Conservation (phyloP, 495 filamentous ascomycete genomes). For the Clavariopsis aquatica region DNA sequence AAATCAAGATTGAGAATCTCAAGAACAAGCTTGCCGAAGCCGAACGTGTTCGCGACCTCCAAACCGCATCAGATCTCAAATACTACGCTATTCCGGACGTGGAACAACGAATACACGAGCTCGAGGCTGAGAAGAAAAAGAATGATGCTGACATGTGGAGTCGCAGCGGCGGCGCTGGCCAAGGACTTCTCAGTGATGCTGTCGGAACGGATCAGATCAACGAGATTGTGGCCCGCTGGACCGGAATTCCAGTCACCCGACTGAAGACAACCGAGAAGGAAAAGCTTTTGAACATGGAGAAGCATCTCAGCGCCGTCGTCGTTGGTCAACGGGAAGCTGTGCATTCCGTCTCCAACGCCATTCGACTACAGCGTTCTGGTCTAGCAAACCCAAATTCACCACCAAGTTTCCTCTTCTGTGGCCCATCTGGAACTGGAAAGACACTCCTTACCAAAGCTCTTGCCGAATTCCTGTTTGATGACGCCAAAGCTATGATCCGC, state of each 20-base stretch:
- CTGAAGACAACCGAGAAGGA: constrained; percentile 96
- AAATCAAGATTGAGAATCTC: constrained; percentile 86
- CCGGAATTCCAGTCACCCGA: constrained; percentile 91
- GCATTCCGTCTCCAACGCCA: constrained; percentile 88
- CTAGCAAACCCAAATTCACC: constrained; percentile 94
- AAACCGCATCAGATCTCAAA: constrained; percentile 83
- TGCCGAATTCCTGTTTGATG: constrained; percentile 97
- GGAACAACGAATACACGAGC: constrained; percentile 69
- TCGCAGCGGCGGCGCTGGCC: constrained; percentile 56
- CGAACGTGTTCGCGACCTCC: constrained; percentile 76
- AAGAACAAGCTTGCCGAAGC: constrained; percentile 91
- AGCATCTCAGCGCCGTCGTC: constrained; percentile 74
- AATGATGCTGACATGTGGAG: constrained; percentile 73
- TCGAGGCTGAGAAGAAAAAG: constrained; percentile 76
- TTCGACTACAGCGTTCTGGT: constrained; percentile 89
- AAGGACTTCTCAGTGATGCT: constrained; percentile 78
- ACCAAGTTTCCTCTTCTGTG: constrained; percentile 97
- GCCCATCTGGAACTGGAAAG: constrained; percentile 96
- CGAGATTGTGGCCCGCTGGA: constrained; percentile 95
- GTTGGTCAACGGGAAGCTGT: constrained; percentile 96
- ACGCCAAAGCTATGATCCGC: constrained; percentile 95
- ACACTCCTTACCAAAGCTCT: constrained; percentile 94
- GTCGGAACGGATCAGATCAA: constrained; percentile 99
- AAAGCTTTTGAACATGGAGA: constrained; percentile 94
- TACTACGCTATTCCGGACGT: constrained; percentile 98